Conservation (phyloP, 352 stramenopile genomes). For the Paralagenidium karlingii region DNA sequence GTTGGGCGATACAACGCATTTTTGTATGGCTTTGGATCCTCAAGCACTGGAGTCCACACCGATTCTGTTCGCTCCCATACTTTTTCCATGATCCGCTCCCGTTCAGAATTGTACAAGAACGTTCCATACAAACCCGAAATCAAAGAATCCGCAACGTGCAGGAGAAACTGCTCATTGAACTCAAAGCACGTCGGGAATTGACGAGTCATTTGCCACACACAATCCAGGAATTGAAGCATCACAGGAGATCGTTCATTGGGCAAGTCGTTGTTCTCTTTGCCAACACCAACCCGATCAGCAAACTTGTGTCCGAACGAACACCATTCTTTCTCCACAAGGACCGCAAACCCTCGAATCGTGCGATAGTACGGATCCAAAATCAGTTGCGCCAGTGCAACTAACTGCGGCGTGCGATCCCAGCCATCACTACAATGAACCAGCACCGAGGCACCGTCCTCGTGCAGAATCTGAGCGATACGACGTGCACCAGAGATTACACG, state of each 20-base stretch:
- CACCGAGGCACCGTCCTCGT: conserved; percentile 72
- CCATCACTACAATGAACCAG: conserved; percentile 81
- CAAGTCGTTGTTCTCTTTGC: conserved; percentile 65
- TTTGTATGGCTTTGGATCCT: conserved; percentile 44
- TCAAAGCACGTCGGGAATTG: conserved; percentile 84
- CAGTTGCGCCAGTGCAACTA: conserved; percentile 65
- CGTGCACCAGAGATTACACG: conserved; percentile 58
- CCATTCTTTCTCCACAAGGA: conserved; percentile 79
- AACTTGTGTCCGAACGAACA: conserved; percentile 88
- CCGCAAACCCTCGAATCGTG: conserved; percentile 71
- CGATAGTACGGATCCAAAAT: conserved; percentile 82
- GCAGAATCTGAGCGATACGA: conserved; percentile 65
- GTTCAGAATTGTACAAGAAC: conserved; percentile 80
- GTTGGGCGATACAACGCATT: conserved; percentile 69
- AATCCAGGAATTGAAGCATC: conserved; percentile 81
- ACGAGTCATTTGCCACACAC: conserved; percentile 79
- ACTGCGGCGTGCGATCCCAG: conserved; percentile 79
- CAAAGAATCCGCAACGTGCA: conserved; percentile 66
- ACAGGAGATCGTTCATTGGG: conserved; percentile 75
- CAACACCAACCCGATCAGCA: conserved; percentile 64
- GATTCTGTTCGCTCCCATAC: conserved; percentile 79
- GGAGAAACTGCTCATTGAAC: conserved; percentile 80
- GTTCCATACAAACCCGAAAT: conserved; percentile 72
- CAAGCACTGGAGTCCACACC: conserved; percentile 70
- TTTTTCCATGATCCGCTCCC: conserved; percentile 69